Base-by-base conservation (phyloP, 2,329 filamentous ascomycete species). In the Kalaharituber pfeilii region DNA sequence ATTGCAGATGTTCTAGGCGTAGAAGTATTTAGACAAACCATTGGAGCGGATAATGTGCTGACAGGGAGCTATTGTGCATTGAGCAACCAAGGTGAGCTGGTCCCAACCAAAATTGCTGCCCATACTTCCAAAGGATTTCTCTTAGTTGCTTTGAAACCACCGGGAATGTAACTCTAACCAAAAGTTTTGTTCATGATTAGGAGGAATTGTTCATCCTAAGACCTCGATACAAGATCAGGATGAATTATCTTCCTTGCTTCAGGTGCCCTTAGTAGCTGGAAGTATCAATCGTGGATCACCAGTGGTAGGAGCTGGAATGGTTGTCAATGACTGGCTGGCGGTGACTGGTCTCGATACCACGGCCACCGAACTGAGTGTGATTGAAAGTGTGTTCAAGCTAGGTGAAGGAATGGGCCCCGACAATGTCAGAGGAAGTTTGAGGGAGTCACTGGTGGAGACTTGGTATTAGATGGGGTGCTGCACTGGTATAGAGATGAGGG, bases 361-460 rank as follows among this genome's bases (percentile, higher is more conserved):
- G 20, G 88, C 89, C n/a, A 96, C 91, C 1, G 91, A 98, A 73
- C 74, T 98, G 65, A 94, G 86, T 66, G 91, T 98, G 56, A 79
- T 98, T 55, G 91, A 98, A 76, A 88, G 82, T 65, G 88, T 98
- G 60, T 98, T 98, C 75, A 80, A 87, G 65, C 75, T 98, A 49
- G 88, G 88, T 60, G 89, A 96, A 74, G 87, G 86, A 53, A 76
- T 80, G 62, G 86, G 79, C 5, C 82, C 86, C 51, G 79, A 79
- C 65, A 81, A 78, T 64, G 86, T 89, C 72, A 85, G 85, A 69
- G 84, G 81, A 52, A 81, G 73, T 63, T 81, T 95, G 74, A 96
- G 95, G 78, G 89, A 96, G 69, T 91, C 87, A 62, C 94, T 98
- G 79, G 91, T 98, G 59, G 91, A 98, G 75, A 94, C 86, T 65